These are phyloP conservation scores for Phalaenopsis equestris DNA, from an alignment of 106 monocot species.

Conservation along the genomic window DNA sequence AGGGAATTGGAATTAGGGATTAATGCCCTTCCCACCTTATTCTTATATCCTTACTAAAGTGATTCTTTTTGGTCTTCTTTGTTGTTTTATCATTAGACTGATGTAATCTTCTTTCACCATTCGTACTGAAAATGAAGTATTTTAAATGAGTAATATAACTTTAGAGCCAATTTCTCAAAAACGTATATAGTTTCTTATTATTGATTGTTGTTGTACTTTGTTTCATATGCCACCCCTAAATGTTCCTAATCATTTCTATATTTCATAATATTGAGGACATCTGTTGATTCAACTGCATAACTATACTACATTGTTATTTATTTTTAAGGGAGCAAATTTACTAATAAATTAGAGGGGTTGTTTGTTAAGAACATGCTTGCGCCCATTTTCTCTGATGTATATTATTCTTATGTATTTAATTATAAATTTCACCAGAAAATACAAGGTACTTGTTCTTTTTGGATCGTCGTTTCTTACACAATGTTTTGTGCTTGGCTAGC, in stretches of 20 bases:
- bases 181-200: neutral
- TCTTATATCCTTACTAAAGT: neutral
- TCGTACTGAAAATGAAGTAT: neutral
- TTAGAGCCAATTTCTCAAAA: neutral
- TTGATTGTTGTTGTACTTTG: neutral
- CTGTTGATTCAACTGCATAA: neutral
- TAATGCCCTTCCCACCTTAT: neutral
- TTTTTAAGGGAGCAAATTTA: neutral
- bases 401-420: neutral
- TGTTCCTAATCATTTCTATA: neutral
- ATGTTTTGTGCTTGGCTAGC: no score
- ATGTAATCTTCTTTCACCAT: neutral
- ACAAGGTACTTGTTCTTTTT: neutral
- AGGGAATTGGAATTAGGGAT: neutral
- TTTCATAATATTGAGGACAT: neutral
- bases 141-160: neutral
- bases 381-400: neutral
- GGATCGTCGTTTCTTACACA: no score
- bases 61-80: neutral
- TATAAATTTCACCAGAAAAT: neutral
- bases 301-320: neutral
- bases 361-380: neutral
- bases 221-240: neutral
- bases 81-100: neutral
- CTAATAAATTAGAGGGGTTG: neutral